Evolutionary conservation across 805 yeast species (phyloP), one percentile per base, ranked within the genome.

Genomic region (Blastobotrys robertii): DNA sequence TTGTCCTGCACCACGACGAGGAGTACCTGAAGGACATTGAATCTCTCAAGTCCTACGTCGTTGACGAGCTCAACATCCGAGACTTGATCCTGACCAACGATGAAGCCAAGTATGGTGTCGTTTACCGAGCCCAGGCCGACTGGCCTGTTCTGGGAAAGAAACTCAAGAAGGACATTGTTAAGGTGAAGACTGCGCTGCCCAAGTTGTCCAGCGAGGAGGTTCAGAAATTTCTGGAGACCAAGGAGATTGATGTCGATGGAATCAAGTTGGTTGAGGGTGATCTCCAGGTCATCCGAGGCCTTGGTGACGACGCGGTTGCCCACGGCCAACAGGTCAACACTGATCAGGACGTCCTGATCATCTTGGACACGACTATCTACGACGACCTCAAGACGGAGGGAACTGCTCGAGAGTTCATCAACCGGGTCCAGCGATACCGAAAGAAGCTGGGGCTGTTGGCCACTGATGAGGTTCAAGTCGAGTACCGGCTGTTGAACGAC

Each of bases 111-210:
- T 90, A 88, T 61, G 92, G 88, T 56, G 97, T 92, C 48, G 84
- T 81, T 62, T 90, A 88, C 72, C 77, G 75, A 50, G 97, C 90
- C 35, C 94, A 84, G 64, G 98, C 98, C 39, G 99, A 92, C 70
- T 92, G 99, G 98, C 95, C 97, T 45, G 85, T 87, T 14, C 74
- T 92, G 54, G 99, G 99, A 69, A 92, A 90, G 74, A 92, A 92
- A 68, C 76, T 92, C 66, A 90, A 87, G 78, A 79, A 81, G 62
- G 97, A 88, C 56, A 94, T 84, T 48, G 86, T 84, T 69, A 81
- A 77, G 64, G 98, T 92, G 47, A 94, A 90, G 74, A 94, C 81
- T 58, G 97, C 94, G 12, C 74, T 92, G 54, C 97, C 97, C 50
- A 59, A 59, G 8, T 75, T 92, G 41, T 68, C 90, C 14, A 82